These are phyloP conservation scores for Sporisorium scitamineum DNA, from an alignment of 1,284 basidiomycete genomes.

Conservation along the genomic window DNA sequence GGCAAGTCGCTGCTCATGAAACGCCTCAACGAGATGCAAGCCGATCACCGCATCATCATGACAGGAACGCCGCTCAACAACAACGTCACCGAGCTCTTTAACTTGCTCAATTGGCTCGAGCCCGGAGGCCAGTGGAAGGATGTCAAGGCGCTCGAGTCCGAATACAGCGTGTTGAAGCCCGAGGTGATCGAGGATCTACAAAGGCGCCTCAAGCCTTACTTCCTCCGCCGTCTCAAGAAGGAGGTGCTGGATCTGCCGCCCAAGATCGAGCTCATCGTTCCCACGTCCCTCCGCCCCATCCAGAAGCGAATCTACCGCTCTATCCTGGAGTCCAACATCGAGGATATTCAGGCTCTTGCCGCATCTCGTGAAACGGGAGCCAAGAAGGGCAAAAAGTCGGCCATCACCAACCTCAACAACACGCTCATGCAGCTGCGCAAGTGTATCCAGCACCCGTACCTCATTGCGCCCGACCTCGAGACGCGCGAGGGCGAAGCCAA, in stretches of 20 bases:
- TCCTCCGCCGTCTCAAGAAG: conserved; percentile 89
- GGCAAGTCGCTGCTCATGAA: conserved; percentile 82
- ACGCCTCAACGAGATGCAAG: conserved; percentile 82
- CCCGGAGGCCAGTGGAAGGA: conserved; percentile 50
- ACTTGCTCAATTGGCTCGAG: conserved; percentile 56
- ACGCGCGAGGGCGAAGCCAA: conserved; percentile 72
- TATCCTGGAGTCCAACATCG: conserved; percentile 54
- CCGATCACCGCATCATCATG: conserved; percentile 86
- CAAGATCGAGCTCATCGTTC: conserved; percentile 83
- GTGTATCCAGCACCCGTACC: conserved; percentile 73
- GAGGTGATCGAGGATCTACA: conserved; percentile 77
- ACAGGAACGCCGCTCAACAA: conserved; percentile 96
- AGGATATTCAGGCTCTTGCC: conserved; percentile 56
- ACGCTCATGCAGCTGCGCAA: conserved; percentile 66
- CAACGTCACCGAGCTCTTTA: conserved; percentile 81
- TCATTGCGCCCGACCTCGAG: conserved; percentile 84
- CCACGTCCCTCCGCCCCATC: conserved; percentile 85
- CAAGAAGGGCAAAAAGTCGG: conserved; percentile 37
- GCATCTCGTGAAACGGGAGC: conserved; percentile 24
- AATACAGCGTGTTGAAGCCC: conserved; percentile 58
- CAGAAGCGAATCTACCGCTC: conserved; percentile 88
- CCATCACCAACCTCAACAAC: conserved; percentile 57
- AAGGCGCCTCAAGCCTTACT: conserved; percentile 83
- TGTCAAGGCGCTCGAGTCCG: conserved; percentile 42
- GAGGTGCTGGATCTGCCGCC: conserved; percentile 92